These are phyloP conservation scores for Aspergillus sp. DNA, from an alignment of 2,329 filamentous ascomycete genomes.

Conservation along the genomic window DNA sequence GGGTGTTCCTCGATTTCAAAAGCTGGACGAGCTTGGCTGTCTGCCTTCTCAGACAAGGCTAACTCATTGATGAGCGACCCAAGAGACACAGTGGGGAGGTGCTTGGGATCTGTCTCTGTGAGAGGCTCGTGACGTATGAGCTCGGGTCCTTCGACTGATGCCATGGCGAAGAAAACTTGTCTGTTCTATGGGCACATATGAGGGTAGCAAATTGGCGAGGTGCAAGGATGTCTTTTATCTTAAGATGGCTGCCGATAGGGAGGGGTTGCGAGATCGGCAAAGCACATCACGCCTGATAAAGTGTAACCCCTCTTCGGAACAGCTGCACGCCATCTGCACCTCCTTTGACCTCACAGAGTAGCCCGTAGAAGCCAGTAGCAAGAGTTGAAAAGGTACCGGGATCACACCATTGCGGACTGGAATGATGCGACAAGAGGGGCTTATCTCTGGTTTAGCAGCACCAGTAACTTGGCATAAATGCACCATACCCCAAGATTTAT, in stretches of 20 bases:
- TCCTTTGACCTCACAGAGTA: conserved; percentile 3
- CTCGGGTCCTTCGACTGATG: conserved; percentile 2
- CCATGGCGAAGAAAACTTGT: not conserved
- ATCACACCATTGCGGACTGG: conserved; percentile 6
- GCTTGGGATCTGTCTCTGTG: not conserved
- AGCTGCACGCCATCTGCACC: conserved; percentile 8
- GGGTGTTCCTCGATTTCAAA: conserved; percentile 47
- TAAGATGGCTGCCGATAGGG: not conserved
- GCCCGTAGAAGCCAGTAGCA: not conserved
- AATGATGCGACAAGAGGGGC: conserved; percentile 1
- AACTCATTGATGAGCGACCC: not conserved
- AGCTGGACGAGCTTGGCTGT: not conserved
- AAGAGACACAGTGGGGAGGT: not conserved
- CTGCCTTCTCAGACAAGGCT: not conserved
- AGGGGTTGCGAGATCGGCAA: not conserved
- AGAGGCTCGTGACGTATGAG: not conserved
- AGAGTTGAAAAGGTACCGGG: not conserved
- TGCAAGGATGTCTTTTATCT: not conserved
- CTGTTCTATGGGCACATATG: not conserved
- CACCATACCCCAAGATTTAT: not conserved
- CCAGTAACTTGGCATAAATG: not conserved
- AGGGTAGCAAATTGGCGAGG: not conserved
- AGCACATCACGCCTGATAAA: not conserved
- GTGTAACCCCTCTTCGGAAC: not conserved
- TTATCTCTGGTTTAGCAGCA: not conserved